Percentiles rank a stretch among this genome's conserved stretches.
These are phyloP conservation scores for Radiomyces spectabilis DNA, from an alignment of 192 early-diverging fungal species.

Conservation along the genomic window DNA sequence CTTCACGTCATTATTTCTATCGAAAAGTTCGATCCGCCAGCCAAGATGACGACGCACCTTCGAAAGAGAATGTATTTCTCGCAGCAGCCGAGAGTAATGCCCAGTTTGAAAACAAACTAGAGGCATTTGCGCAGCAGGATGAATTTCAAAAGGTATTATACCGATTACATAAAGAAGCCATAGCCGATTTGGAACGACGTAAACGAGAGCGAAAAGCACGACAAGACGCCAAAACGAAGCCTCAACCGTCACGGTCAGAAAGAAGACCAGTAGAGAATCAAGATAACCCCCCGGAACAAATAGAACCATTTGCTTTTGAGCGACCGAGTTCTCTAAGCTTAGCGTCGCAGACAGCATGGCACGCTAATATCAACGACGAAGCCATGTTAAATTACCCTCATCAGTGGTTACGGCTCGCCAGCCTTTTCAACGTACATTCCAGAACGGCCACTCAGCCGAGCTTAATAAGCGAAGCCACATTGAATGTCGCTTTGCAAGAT, in stretches of 20 bases:
- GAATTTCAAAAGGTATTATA: background rate
- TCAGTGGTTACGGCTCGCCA: constrained; percentile 22
- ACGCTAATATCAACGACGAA: constrained; percentile 15
- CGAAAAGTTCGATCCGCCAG: background rate
- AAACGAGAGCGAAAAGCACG: constrained; percentile 9
- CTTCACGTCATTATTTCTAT: constrained; percentile 10
- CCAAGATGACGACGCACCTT: background rate
- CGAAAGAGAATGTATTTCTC: background rate
- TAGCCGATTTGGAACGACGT: constrained; percentile 3
- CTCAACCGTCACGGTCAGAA: too few relatives aligned
- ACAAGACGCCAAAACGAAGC: constrained; percentile 3
- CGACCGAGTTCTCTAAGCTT: background rate
- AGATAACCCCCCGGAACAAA: too few relatives aligned
- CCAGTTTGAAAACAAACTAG: constrained; percentile 7
- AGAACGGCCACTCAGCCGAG: constrained; percentile 11
- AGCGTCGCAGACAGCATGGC: constrained; percentile 7
- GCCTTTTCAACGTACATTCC: constrained; percentile 21
- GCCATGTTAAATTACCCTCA: constrained; percentile 23
- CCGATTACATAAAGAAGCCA: background rate
- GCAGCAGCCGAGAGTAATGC: constrained; percentile 2
- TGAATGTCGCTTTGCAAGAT: background rate
- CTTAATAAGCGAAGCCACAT: background rate
- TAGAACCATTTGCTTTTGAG: background rate
- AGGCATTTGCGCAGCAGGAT: constrained; percentile 1
- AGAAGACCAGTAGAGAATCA: too few relatives aligned